These are phyloP conservation scores for Nakazawaea anatomiae DNA, from an alignment of 805 yeast species.

Conservation along the genomic window DNA sequence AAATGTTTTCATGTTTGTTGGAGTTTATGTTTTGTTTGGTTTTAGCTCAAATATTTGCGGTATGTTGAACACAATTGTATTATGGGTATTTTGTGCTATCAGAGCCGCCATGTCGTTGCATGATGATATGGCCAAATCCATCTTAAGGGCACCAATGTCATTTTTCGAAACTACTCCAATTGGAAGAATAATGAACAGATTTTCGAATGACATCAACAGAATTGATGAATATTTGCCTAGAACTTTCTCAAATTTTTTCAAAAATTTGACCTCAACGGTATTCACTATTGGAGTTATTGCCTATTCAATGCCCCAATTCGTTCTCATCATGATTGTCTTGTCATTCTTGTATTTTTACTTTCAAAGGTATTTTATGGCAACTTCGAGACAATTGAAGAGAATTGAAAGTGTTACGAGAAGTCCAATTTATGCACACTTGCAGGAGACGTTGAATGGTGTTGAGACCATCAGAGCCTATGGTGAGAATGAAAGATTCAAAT, in stretches of 20 bases:
- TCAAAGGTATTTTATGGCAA: conserved; percentile 69
- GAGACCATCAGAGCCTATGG: conserved; percentile 70
- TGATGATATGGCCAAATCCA: conserved; percentile 62
- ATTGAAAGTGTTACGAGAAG: conserved; percentile 75
- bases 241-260: conserved; percentile 64
- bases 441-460: conserved; percentile 73
- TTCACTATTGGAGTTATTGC: conserved; percentile 79
- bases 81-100: conserved; percentile 68
- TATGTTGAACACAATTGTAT: conserved; percentile 36
- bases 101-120: conserved; percentile 76
- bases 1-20: conserved; percentile 40
- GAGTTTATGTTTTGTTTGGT: conserved; percentile 52
- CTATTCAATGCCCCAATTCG: conserved; percentile 82
- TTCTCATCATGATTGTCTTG: conserved; percentile 68
- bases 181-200: conserved; percentile 86
- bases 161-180: conserved; percentile 95
- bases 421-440: conserved; percentile 80
- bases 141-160: conserved; percentile 88
- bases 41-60: conserved; percentile 43
- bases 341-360: conserved; percentile 59
- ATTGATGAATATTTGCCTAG: conserved; percentile 76
- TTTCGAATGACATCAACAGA: conserved; percentile 85
- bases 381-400: conserved; percentile 80
- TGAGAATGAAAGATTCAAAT: conserved; percentile 57
- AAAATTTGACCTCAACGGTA: conserved; percentile 53